Conservation (phyloP, 768 basidiomycete genomes). For the Obba rivulosa region DNA sequence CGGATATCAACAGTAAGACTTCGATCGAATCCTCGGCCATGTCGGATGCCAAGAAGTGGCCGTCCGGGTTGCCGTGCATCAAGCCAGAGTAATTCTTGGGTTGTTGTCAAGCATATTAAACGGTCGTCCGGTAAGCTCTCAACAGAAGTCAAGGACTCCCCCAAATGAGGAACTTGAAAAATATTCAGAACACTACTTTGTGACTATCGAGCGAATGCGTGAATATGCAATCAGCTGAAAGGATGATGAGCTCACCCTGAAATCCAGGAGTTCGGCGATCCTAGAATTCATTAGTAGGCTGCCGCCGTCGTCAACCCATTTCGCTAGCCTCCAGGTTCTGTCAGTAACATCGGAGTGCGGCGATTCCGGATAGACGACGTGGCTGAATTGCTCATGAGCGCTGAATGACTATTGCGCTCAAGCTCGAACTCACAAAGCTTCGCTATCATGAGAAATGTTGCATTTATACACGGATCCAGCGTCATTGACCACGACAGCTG, state of each 20-base stretch:
- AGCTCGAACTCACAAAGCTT: conserved; percentile 35
- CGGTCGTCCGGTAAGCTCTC: conserved; percentile 39
- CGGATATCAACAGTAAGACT: conserved; percentile 32
- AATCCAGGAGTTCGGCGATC: conserved; percentile 42
- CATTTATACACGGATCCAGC: conserved; percentile 47
- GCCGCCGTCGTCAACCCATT: not conserved
- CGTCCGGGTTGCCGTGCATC: conserved; percentile 53
- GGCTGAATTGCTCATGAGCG: conserved; percentile 1
- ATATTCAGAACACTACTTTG: conserved; percentile 23
- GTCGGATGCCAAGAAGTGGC: conserved; percentile 58
- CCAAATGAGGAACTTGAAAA: conserved; percentile 28
- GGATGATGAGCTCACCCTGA: conserved; percentile 40
- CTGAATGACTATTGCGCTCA: not conserved
- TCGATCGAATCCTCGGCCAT: conserved; percentile 56
- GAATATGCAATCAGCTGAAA: conserved; percentile 1
- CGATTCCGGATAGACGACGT: not conserved
- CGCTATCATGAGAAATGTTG: conserved; percentile 30
- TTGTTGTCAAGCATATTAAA: conserved; percentile 53
- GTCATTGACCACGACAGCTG: conserved; percentile 41
- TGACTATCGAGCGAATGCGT: conserved; percentile 24
- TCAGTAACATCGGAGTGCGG: not conserved
- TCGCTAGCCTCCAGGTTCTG: conserved; percentile 1
- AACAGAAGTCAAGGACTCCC: conserved; percentile 48
- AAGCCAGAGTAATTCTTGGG: conserved; percentile 62
- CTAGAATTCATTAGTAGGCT: conserved; percentile 12